Conservation (phyloP, 352 stramenopile species). For the Globisporangium orthogonon region DNA sequence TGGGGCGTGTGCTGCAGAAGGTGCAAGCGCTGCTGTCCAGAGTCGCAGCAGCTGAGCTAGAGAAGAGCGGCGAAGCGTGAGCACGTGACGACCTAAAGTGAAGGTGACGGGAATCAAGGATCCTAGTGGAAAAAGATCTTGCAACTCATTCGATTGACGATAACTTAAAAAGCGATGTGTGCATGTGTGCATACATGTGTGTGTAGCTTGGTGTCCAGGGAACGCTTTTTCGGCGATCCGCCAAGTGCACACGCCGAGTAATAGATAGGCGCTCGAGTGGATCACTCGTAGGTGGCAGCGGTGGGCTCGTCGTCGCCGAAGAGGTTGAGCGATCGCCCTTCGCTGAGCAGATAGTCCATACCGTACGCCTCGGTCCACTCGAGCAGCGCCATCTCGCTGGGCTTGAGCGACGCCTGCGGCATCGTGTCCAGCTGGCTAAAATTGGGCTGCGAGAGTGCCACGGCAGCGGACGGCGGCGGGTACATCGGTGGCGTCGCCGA, state of each 20-base stretch:
- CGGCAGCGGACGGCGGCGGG: constrained; percentile 6
- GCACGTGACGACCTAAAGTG: too few relatives aligned
- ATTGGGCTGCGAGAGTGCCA: constrained; percentile 15
- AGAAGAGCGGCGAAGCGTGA: too few relatives aligned
- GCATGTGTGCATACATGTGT: too few relatives aligned
- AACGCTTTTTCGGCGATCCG: too few relatives aligned
- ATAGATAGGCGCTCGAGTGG: not conserved
- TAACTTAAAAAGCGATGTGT: too few relatives aligned
- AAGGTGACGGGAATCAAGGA: too few relatives aligned
- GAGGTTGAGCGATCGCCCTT: constrained; percentile 43
- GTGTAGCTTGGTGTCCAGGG: too few relatives aligned
- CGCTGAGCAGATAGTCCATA: constrained; percentile 77
- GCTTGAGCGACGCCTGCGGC: constrained; percentile 34
- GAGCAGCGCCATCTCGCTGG: constrained; percentile 60
- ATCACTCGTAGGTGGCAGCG: constrained; percentile 39
- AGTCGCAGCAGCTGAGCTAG: not conserved
- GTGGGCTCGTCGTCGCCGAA: constrained; percentile 41
- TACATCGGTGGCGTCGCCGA: constrained; percentile 1
- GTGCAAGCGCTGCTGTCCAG: constrained; percentile 16
- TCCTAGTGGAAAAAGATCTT: too few relatives aligned
- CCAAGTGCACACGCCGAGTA: too few relatives aligned
- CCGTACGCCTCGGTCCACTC: constrained; percentile 77
- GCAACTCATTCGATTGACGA: too few relatives aligned
- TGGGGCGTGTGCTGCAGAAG: constrained; percentile 16
- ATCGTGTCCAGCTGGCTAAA: constrained; percentile 27